Evolutionary conservation across 352 stramenopile species (phyloP).

Genomic region (Phytophthora pinifolia): DNA sequence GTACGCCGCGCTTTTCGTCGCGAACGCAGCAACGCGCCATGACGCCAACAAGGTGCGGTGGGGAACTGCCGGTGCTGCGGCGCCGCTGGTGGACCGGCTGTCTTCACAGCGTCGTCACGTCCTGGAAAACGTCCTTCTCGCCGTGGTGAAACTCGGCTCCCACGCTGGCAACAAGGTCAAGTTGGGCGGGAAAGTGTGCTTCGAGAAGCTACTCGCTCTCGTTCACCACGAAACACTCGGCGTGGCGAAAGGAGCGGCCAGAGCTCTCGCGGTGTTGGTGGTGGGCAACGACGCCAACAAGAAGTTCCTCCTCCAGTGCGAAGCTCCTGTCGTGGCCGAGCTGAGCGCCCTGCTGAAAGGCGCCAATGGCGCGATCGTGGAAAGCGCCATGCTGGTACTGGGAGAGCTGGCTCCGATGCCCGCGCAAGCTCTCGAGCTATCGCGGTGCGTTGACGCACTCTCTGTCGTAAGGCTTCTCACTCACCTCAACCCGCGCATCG

Average conservation of each 20-base stretch:
- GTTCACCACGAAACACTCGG: slow-evolving; percentile 62
- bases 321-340: slow-evolving; percentile 49
- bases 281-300: slow-evolving; percentile 76
- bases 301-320: slow-evolving; percentile 61
- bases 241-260: slow-evolving; percentile 67
- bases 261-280: slow-evolving; percentile 58
- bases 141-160: slow-evolving; percentile 64
- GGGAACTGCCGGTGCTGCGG: slow-evolving; percentile 42
- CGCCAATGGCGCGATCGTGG: slow-evolving; percentile 64
- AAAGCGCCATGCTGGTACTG: slow-evolving; percentile 71
- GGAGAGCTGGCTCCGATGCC: slow-evolving; percentile 61
- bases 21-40: slow-evolving; percentile 59
- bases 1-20: slow-evolving; percentile 54
- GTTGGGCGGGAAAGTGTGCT: slow-evolving; percentile 67
- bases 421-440: slow-evolving; percentile 70
- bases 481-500: slow-evolving; percentile 61
- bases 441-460: slow-evolving; percentile 64
- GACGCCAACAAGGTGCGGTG: slow-evolving; percentile 63
- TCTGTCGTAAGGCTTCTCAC: slow-evolving; percentile 61
- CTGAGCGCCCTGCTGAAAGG: slow-evolving; percentile 64
- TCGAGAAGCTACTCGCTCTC: slow-evolving; percentile 67
- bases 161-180: slow-evolving; percentile 82
- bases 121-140: slow-evolving; percentile 67
- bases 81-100: slow-evolving; percentile 56
- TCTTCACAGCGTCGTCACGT: slow-evolving; percentile 70